Conservation (phyloP, 2,329 filamentous ascomycete species). For the Fusarium veterinarium region DNA sequence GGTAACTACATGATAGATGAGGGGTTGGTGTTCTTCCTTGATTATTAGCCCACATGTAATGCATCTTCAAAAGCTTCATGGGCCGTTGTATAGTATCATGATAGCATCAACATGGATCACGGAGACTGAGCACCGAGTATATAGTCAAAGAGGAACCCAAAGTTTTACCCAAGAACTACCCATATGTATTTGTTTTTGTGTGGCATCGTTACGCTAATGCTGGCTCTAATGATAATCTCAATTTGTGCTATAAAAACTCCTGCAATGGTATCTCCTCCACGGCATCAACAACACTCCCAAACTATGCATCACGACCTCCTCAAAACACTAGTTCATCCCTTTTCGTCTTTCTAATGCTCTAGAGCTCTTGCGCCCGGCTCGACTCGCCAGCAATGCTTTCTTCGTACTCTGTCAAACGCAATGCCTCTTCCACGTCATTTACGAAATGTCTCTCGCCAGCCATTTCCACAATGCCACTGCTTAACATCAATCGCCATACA, state of each 20-base stretch:
- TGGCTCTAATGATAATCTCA: constrained; percentile 5
- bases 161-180: neutral
- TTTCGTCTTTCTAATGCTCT: neutral
- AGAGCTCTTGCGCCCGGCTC: constrained; percentile 24
- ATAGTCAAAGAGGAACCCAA: neutral
- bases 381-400: constrained; percentile 54
- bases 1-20: neutral
- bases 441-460: constrained; percentile 84
- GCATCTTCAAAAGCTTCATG: neutral
- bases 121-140: neutral
- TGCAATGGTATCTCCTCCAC: constrained; percentile 26
- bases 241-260: constrained; percentile 2
- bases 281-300: neutral
- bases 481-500: constrained; percentile 78
- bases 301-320: neutral
- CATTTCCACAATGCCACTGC: constrained; percentile 85
- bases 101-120: neutral
- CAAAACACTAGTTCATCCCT: neutral
- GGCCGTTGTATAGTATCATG: neutral
- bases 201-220: neutral
- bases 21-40: neutral
- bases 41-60: neutral
- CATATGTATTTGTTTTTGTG: neutral
- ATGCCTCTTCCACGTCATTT: constrained; percentile 82
- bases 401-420: constrained; percentile 82